These are phyloP conservation scores for Tillandsia leiboldiana DNA, from an alignment of 176 grass and related monocot species.

Conservation along the genomic window DNA sequence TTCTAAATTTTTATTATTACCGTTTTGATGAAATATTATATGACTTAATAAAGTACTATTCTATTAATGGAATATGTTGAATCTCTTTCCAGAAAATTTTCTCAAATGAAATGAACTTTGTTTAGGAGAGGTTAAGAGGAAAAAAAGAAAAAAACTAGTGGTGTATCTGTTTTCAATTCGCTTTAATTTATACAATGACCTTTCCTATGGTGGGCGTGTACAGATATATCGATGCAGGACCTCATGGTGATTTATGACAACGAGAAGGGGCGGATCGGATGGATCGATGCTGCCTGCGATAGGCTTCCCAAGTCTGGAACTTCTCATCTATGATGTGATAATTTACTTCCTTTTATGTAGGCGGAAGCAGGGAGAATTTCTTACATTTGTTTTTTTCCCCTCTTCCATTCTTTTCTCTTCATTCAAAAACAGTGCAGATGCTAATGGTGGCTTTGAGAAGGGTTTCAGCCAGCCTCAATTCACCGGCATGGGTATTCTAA, in stretches of 20 bases:
- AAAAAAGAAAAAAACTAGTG: too few species aligned
- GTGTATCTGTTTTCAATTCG: too few species aligned
- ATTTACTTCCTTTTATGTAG: constrained; percentile 30
- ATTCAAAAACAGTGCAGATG: constrained; percentile 12
- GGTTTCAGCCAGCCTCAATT: neutral
- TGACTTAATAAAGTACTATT: too few species aligned
- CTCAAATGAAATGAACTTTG: too few species aligned
- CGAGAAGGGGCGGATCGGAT: constrained; percentile 61
- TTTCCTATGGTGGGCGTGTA: constrained; percentile 10
- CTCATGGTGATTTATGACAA: constrained; percentile 93
- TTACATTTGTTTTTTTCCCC: neutral
- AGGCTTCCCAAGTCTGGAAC: constrained; percentile 53
- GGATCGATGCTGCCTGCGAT: constrained; percentile 56
- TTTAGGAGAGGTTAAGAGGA: too few species aligned
- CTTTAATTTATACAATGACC: too few species aligned
- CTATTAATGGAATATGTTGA: too few species aligned
- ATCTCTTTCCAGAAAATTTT: too few species aligned
- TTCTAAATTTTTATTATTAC: too few species aligned
- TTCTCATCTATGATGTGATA: constrained; percentile 35
- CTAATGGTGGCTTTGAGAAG: neutral
- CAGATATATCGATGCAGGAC: constrained; percentile 90
- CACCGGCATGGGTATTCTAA: neutral
- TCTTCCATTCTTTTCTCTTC: constrained; percentile 28
- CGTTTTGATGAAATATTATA: too few species aligned
- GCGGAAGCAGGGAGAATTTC: constrained; percentile 10